Evolutionary conservation across 345 rosid genomes (phyloP).

Genomic region (Syzygium grande): DNA sequence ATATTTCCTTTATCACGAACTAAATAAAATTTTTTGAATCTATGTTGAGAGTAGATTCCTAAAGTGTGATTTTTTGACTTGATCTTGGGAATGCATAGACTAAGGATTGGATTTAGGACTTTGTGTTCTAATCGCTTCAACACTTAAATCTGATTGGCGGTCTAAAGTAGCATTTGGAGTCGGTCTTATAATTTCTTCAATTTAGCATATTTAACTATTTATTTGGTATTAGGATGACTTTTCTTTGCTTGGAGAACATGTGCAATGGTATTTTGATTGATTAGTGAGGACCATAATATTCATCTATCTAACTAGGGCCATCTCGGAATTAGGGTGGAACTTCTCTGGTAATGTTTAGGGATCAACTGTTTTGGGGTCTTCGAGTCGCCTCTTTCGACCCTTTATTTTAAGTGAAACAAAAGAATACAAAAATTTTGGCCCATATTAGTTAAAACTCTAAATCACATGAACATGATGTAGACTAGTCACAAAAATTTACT

Average conservation of each 20-base stretch:
- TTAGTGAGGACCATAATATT: neutral
- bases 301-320: neutral
- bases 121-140: neutral
- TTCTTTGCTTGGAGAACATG: neutral
- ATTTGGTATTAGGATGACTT: neutral
- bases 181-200: neutral
- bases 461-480: neutral
- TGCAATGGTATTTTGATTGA: neutral
- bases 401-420: neutral
- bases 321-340: neutral
- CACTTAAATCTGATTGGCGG: fast-evolving
- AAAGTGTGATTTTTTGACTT: neutral
- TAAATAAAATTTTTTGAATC: neutral
- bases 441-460: neutral
- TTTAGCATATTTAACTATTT: neutral
- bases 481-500: neutral
- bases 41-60: neutral
- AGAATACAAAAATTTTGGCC: neutral
- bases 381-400: neutral
- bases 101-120: neutral
- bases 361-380: neutral
- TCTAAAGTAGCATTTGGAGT: neutral
- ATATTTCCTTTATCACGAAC: fast-evolving
- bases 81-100: neutral
- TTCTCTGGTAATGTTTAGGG: neutral